phyloP scores from a whole-genome alignment of 2,329 filamentous ascomycete species.

The Immersiporthe knoxdaviesiana region DNA sequence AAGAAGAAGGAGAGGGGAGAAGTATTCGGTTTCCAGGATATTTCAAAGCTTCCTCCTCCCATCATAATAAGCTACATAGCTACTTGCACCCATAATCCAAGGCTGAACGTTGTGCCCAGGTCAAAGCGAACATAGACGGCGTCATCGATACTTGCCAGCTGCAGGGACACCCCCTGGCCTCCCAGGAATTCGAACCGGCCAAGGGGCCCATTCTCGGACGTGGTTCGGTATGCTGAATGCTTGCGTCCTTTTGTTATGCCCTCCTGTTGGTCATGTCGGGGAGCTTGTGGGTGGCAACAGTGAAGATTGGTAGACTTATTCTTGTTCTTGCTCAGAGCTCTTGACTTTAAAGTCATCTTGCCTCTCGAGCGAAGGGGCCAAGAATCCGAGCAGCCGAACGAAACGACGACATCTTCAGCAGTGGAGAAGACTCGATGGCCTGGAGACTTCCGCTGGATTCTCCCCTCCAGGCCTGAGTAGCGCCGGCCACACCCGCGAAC shows the following conservation, averaged over 20 bases:
- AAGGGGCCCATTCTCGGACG: not conserved
- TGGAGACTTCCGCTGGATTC: not conserved
- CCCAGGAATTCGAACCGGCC: not conserved
- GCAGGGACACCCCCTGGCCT: slow-evolving; percentile 5
- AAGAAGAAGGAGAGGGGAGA: not conserved
- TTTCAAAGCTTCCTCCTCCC: too few relatives aligned
- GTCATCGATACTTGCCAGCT: slow-evolving; percentile 7
- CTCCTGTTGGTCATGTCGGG: not conserved
- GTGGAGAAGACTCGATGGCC: not conserved
- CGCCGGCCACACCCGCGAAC: not conserved
- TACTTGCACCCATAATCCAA: not conserved
- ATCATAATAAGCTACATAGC: not conserved
- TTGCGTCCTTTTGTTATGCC: not conserved
- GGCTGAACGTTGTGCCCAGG: not conserved
- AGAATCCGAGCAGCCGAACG: not conserved
- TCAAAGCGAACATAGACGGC: not conserved
- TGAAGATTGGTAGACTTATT: not conserved
- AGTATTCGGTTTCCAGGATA: not conserved
- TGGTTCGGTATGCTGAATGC: not conserved
- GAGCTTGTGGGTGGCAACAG: not conserved
- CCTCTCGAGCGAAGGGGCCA: too few relatives aligned
- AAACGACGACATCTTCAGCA: not conserved
- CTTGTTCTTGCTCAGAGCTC: not conserved
- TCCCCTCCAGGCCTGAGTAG: not conserved
- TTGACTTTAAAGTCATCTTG: not conserved